These are phyloP conservation scores for Barnettozyma sp. DNA, from an alignment of 805 yeast species.

Conservation along the genomic window DNA sequence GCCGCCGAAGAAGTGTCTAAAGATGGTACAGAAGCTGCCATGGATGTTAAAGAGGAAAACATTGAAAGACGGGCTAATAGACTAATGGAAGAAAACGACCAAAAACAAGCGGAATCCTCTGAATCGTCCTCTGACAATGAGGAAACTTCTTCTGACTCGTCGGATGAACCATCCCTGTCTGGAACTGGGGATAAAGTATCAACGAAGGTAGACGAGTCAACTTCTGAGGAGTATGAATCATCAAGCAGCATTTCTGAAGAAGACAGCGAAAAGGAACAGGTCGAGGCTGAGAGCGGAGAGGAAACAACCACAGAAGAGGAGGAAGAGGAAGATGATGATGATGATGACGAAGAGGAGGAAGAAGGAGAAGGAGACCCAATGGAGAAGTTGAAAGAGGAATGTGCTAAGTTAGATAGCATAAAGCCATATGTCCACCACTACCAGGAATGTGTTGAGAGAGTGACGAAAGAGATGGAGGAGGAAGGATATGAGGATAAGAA, in stretches of 20 bases:
- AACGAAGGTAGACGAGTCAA: too few relatives aligned
- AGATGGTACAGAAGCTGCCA: slow-evolving; percentile 9
- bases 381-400: slow-evolving; percentile 60
- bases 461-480: slow-evolving; percentile 78
- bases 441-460: slow-evolving; percentile 93
- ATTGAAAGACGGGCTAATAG: too few relatives aligned
- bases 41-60: slow-evolving; percentile 13
- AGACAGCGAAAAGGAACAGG: too few relatives aligned
- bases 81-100: too few relatives aligned
- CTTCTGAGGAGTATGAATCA: too few relatives aligned
- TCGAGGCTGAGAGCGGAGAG: too few relatives aligned
- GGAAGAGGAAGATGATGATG: slow-evolving; percentile 31
- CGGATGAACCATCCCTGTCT: too few relatives aligned
- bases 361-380: slow-evolving; percentile 63
- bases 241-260: slow-evolving; percentile 4
- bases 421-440: slow-evolving; percentile 78
- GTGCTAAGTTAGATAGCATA: slow-evolving; percentile 62
- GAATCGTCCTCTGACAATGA: slow-evolving; percentile 11
- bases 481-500: slow-evolving; percentile 70
- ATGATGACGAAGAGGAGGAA: slow-evolving; percentile 63
- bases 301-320: slow-evolving; percentile 25
- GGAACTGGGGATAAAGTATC: too few relatives aligned
- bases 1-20: slow-evolving; percentile 11
- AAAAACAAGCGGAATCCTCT: slow-evolving; percentile 15
- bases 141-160: slow-evolving; percentile 8